Conservation (phyloP, 371 early-diverging fungal genomes). For the Haplosporangium sp. region DNA sequence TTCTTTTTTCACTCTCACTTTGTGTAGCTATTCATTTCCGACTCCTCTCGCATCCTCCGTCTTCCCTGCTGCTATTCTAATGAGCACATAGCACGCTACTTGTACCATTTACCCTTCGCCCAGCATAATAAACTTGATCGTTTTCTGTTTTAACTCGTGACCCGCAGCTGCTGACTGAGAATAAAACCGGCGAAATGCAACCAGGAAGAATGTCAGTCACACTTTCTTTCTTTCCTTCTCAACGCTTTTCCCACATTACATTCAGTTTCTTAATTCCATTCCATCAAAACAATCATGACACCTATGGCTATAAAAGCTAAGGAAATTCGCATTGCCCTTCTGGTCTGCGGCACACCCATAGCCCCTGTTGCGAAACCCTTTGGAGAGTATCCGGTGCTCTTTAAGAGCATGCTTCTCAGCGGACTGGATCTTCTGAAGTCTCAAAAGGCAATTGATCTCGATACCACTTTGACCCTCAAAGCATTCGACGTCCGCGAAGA, state of each 20-base stretch:
- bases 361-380: conserved; percentile 59
- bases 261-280: background rate
- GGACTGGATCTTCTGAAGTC: conserved; percentile 48
- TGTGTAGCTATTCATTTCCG: background rate
- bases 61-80: conserved; percentile 19
- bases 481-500: conserved; percentile 52
- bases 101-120: conserved; percentile 12
- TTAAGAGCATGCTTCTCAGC: conserved; percentile 48
- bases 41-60: background rate
- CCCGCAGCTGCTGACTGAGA: background rate
- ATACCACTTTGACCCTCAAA: conserved; percentile 21
- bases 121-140: conserved; percentile 5
- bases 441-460: conserved; percentile 20
- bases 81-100: conserved; percentile 20
- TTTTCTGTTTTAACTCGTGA: background rate
- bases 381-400: conserved; percentile 66
- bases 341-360: conserved; percentile 68
- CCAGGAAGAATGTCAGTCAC: too few relatives aligned
- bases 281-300: conserved; percentile 1
- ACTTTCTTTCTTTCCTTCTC: background rate
- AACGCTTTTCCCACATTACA: background rate
- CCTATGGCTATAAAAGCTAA: conserved; percentile 9
- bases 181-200: background rate
- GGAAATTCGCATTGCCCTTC: conserved; percentile 56
- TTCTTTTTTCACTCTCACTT: background rate